Conservation (phyloP, 257 asterid genomes). For the Capsicum chinense region DNA sequence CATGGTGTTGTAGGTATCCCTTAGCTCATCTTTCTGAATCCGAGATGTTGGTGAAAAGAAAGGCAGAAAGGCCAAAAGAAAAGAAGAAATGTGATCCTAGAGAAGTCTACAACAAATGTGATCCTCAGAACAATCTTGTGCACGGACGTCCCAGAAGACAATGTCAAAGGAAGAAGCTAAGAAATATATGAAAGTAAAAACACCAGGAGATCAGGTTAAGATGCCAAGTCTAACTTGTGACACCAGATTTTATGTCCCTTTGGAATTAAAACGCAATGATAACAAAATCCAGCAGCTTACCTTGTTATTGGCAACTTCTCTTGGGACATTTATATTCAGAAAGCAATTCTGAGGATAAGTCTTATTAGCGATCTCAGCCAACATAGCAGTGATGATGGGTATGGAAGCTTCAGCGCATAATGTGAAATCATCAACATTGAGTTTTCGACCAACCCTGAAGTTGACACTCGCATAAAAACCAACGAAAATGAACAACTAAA, state of each 20-base stretch:
- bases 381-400: conserved; percentile 58
- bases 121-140: neutral
- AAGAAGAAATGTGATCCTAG: neutral
- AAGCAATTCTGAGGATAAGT: conserved; percentile 65
- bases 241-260: neutral
- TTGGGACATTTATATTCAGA: conserved; percentile 73
- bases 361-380: conserved; percentile 57
- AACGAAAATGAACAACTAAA: neutral
- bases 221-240: neutral
- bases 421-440: conserved; percentile 54
- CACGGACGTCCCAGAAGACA: neutral
- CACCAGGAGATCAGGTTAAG: neutral
- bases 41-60: neutral
- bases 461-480: neutral
- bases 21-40: neutral
- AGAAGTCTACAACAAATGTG: neutral
- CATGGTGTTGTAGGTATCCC: neutral
- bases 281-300: conserved; percentile 37
- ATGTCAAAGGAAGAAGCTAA: neutral
- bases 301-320: conserved; percentile 72
- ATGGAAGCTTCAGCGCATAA: conserved; percentile 84
- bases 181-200: neutral
- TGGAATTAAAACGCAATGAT: neutral
- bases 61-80: neutral
- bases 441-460: conserved; percentile 63